These are phyloP conservation scores for Nigrospora osmanthi DNA, from an alignment of 2,329 filamentous ascomycete species.

Conservation along the genomic window DNA sequence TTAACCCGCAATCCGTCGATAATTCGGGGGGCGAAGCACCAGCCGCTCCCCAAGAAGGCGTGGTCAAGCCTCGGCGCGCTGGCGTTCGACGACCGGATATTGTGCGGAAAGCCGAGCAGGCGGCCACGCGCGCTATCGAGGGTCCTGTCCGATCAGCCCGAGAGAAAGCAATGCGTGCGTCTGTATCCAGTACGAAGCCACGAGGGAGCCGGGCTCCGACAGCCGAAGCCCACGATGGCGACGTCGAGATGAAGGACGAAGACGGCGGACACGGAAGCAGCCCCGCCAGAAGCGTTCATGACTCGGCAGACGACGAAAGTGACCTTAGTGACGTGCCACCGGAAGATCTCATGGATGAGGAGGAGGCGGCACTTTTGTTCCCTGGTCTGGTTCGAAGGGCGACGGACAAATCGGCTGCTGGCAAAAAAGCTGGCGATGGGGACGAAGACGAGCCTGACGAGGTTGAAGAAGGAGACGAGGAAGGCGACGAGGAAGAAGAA, in stretches of 20 bases:
- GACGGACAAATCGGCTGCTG: slow-evolving; percentile 11
- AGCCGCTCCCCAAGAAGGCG: slow-evolving; percentile 22
- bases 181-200: slow-evolving; percentile 41
- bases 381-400: slow-evolving; percentile 34
- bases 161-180: slow-evolving; percentile 40
- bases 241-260: slow-evolving; percentile 14
- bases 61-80: slow-evolving; percentile 30
- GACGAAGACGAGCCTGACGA: slow-evolving; percentile 12
- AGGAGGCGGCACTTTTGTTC: slow-evolving; percentile 45
- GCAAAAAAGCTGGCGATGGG: not conserved
- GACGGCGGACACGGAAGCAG: slow-evolving; percentile 30
- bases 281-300: slow-evolving; percentile 51
- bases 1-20: slow-evolving; percentile 32
- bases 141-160: slow-evolving; percentile 33
- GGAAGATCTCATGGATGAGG: slow-evolving; percentile 35
- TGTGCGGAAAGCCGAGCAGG: slow-evolving; percentile 54
- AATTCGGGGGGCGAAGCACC: slow-evolving; percentile 26
- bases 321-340: slow-evolving; percentile 58
- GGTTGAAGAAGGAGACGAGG: slow-evolving; percentile 10
- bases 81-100: slow-evolving; percentile 50
- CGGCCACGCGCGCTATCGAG: slow-evolving; percentile 42
- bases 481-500: slow-evolving; percentile 14
- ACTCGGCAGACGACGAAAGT: slow-evolving; percentile 62
- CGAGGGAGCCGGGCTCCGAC: slow-evolving; percentile 29
- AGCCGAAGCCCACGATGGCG: slow-evolving; percentile 26